A percentile compares a stretch with the other conserved stretches of the same genome.
phyloP scores from a whole-genome alignment of 306 rosid species.

The Oxytropis ochrocephala region DNA sequence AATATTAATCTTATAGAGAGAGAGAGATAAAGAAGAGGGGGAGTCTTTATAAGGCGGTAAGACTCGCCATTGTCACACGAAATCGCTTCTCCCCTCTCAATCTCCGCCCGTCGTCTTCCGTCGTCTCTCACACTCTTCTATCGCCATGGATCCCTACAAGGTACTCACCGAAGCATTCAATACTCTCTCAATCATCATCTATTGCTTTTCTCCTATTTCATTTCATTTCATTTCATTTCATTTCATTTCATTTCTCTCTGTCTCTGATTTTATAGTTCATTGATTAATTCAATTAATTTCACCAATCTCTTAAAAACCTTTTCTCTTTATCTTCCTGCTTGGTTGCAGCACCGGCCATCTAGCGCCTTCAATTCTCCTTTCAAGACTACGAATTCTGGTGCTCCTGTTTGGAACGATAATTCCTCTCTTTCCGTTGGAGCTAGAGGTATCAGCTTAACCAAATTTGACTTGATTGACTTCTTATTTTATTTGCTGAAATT shows the following conservation, averaged over 20 bases:
- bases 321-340: neutral
- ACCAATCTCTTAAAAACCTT: neutral
- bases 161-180: constrained; percentile 17
- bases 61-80: constrained; percentile 5
- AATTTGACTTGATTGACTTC: neutral
- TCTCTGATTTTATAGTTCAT: neutral
- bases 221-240: neutral
- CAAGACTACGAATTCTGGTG: constrained; percentile 89
- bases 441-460: constrained; percentile 41
- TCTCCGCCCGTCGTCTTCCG: neutral
- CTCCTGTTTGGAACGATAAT: constrained; percentile 84
- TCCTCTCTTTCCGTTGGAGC: constrained; percentile 59
- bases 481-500: neutral
- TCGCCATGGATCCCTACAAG: constrained; percentile 85
- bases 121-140: neutral
- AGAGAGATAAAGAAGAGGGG: neutral
- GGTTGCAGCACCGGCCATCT: constrained; percentile 69
- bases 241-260: neutral
- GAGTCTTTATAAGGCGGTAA: constrained; percentile 6
- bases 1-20: neutral
- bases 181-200: neutral
- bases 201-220: neutral
- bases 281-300: neutral
- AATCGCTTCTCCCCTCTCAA: neutral
- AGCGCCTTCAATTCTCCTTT: constrained; percentile 70